Base-by-base conservation (phyloP, 2,329 filamentous ascomycete genomes). In the Beauveria rudraprayagi region DNA sequence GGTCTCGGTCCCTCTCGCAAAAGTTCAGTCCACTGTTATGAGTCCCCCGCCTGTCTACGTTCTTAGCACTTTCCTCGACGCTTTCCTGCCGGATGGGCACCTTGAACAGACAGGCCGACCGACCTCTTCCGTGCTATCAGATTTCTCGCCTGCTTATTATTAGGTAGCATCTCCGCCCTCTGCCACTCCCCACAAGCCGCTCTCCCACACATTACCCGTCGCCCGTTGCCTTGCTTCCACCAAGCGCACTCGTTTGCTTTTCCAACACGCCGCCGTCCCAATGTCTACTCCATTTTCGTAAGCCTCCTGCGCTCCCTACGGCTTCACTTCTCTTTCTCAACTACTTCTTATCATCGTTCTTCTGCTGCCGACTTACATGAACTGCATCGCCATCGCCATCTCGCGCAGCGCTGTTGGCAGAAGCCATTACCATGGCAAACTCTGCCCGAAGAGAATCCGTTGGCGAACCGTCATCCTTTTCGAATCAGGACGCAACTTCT, bases 201-300 rank as follows among this genome's bases (percentile, higher is more conserved):
- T 28, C 56, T 58, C 46, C 56, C 56, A 57, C 55, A 58, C 54
- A 40, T 44, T 47, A 58, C 43, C 47, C 47, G 28, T 22, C 41
- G 28, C 26, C 19, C 47, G 55, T 58, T 26, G 44, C 44, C 47
- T 48, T 5, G 37, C 37, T 52, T 52, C 56, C 56, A 52, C 30
- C 37, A 51, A 51, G 43, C 47, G 56, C 55, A 47, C 19, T 19
- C 30, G 19, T 40, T n/a, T 53, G 48, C 26, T 44, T 28, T 37
- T 28, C 22, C 56, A 52, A 34, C 56, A 17, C 34, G 19, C 17
- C 48, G 40, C 48, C 40, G n/a, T 53, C 37, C 24, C 40, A 30
- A 60, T 60, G 56, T 46, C 24, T 60, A 6, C 40, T 44, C 26
- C 9, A 1, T 53, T 46, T 46, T 7, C 48, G 52, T 60, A 60